Base-by-base conservation (phyloP, 768 basidiomycete genomes). In the Russula dissimulans region DNA sequence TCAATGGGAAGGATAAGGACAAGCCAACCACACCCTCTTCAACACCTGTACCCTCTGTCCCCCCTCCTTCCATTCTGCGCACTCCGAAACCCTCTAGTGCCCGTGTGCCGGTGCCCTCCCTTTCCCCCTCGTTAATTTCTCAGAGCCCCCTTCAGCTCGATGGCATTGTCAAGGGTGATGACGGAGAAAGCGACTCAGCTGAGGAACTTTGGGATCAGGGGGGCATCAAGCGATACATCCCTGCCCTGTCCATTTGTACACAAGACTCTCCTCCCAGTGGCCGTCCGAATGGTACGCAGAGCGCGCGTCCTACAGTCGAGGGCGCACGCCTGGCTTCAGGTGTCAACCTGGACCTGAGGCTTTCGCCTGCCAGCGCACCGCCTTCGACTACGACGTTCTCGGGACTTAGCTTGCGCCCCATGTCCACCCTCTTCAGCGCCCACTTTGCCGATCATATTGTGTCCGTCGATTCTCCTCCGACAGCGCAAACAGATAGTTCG, bases 371-470 rank as follows among this genome's bases (percentile, higher is more conserved):
- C 7, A 88, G 85, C 66, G 87, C 87, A 31, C 89, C 88, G 2
- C 77, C 87, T 22, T 75, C 79, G 47, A 76, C 81, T 9, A 72
- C 78, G 1, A 81, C 82, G 54, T 91, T 91, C 67, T 78, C 85
- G 11, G 74, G 80, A 3, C 77, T 92, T 49, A 83, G 81, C 66
- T 72, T 92, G 54, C 81, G 90, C 15, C 89, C 89, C 3, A 76
- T 91, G 17, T 91, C 90, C 22, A 82, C 84, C 1, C 75, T 85
- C 45, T 92, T 92, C 70, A 86, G 86, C 67, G 74, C 81, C 10
- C 82, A 87, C 31, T 87, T 91, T 66, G 76, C 78, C 9, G 77
- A 77, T 29, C 71, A 76, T 59, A 70, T 79, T 17, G 59, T 70
- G 53, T 65, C 65, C 46, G 36, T 64, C 4, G 65, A 61, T 34